Evolutionary conservation across 495 filamentous ascomycete species (phyloP), one percentile per base, ranked within the genome.

Genomic region (Paragyromitra xinjiangensis): DNA sequence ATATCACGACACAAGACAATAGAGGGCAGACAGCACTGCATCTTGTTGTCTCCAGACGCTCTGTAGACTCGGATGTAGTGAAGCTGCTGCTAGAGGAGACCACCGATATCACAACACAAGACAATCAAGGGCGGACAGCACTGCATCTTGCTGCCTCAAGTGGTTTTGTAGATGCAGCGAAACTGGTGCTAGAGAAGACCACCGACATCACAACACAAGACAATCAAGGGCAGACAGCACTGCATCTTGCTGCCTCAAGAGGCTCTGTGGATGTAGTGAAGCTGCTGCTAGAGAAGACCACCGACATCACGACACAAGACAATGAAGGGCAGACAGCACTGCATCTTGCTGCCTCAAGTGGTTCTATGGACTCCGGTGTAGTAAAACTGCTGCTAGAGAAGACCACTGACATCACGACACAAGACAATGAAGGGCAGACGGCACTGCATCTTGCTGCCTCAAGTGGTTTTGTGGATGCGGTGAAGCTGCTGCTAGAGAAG

Each of bases 61-160:
- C 19, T 22, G 19, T 22, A 22, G 19, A 0, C 19, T 22, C 19
- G 0, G 19, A 22, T 22, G 1, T 44, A 44, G 42, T 45, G 6
- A 45, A 45, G 42, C 42, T 45, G 42, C 44, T 45, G 7, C 14
- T 45, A 2, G 44, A 45, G 42, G 42, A 69, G n/a, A 19, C 40
- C 16, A 42, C n/a, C 24, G 14, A 37, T 14, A 19, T 40, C 26
- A 29, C 29, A 5, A 58, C 2, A 39, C 37, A 69, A 8, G 51
- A 12, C 11, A 58, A 40, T 11, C 8, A 69, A 11, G 26, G 48
- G 6, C 50, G 24, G 55, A 40, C 26, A 56, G 66, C 50, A 4
- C 8, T 59, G 11, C 48, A 69, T 37, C 48, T 69, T 6, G 51
- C n/a, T n/a, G n/a, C n/a, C n/a, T n/a, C n/a, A n/a, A n/a, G n/a